A percentile compares a stretch with the other conserved stretches of the same genome.
Conservation (phyloP, 306 rosid genomes). For the Astragalus membranaceus region DNA sequence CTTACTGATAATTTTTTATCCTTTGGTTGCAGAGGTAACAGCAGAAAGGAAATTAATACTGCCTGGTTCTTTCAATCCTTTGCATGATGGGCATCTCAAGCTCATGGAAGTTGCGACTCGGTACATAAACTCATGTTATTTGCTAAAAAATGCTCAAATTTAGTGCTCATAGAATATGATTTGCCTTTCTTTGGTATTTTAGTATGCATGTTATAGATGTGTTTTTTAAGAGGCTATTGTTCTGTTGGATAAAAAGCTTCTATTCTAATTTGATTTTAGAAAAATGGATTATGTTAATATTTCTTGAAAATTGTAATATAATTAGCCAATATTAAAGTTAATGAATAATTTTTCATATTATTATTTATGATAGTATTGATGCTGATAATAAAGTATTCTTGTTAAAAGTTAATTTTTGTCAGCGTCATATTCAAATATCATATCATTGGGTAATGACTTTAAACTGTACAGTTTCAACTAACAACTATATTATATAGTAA, state of each 20-base stretch:
- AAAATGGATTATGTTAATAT: too few relatives aligned
- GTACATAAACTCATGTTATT: conserved; percentile 34
- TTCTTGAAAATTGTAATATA: too few relatives aligned
- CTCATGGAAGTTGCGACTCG: conserved; percentile 81
- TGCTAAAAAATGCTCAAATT: background rate
- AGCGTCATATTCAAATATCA: too few relatives aligned
- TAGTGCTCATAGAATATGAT: background rate
- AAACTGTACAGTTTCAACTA: background rate
- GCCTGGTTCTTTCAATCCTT: conserved; percentile 88
- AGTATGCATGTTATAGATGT: conserved; percentile 4
- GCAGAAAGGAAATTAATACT: conserved; percentile 71
- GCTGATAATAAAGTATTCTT: too few relatives aligned
- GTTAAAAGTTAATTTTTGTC: too few relatives aligned
- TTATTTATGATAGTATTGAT: too few relatives aligned
- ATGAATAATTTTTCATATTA: too few relatives aligned
- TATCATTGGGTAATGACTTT: too few relatives aligned
- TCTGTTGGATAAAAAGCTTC: too few relatives aligned
- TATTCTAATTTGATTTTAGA: too few relatives aligned
- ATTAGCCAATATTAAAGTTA: too few relatives aligned
- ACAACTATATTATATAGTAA: background rate
- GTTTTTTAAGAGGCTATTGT: background rate
- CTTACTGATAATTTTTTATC: background rate
- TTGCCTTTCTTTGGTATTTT: background rate
- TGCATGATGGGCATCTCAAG: conserved; percentile 82
- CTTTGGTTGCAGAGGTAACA: conserved; percentile 38